A percentile compares a stretch with the other conserved stretches of the same genome.
phyloP scores from a whole-genome alignment of 1,284 basidiomycete genomes.

The Malassezia dermatis region DNA sequence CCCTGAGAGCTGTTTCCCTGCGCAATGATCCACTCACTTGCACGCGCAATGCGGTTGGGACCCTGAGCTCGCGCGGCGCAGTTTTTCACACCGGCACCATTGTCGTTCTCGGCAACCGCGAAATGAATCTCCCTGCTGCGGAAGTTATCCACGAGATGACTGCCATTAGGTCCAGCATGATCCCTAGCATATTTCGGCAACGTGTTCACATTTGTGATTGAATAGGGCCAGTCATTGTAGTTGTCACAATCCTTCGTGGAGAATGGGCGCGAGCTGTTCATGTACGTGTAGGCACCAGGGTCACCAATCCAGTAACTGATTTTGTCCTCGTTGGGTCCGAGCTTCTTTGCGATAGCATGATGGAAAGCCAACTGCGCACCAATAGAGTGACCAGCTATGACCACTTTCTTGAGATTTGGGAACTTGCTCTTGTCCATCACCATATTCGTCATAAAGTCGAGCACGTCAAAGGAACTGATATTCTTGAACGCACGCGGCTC shows the following conservation, averaged over 20 bases:
- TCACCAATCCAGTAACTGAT: constrained; percentile 23
- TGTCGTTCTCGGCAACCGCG: constrained; percentile 30
- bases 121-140: constrained; percentile 26
- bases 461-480: constrained; percentile 27
- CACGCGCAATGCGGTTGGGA: constrained; percentile 36
- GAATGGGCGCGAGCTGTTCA: not conserved
- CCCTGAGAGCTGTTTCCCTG: constrained; percentile 13
- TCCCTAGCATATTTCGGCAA: constrained; percentile 19
- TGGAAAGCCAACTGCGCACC: constrained; percentile 31
- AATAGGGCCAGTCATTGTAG: constrained; percentile 32
- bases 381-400: constrained; percentile 42
- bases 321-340: constrained; percentile 22
- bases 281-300: constrained; percentile 17
- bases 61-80: constrained; percentile 33
- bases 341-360: constrained; percentile 33
- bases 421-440: constrained; percentile 27
- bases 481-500: constrained; percentile 18
- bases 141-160: constrained; percentile 22
- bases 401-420: constrained; percentile 35
- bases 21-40: constrained; percentile 26
- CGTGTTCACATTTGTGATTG: constrained; percentile 13
- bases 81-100: constrained; percentile 27
- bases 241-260: constrained; percentile 19
- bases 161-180: constrained; percentile 21
- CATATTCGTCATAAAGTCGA: constrained; percentile 35